phyloP scores from a whole-genome alignment of 345 rosid species.

The Litchi chinensis region DNA sequence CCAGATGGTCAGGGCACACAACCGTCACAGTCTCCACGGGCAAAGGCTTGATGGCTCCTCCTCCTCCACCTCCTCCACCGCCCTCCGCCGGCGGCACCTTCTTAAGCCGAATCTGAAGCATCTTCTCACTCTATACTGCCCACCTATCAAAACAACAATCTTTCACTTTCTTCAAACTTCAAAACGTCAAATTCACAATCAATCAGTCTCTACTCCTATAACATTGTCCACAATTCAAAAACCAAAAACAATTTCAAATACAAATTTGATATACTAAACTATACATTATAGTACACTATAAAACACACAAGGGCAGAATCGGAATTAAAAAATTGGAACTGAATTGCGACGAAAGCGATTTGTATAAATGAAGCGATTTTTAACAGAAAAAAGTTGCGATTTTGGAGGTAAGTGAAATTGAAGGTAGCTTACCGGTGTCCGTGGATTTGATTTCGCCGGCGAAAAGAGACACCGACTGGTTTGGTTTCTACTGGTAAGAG shows the following conservation, averaged over 20 bases:
- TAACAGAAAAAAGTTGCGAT: too few species aligned
- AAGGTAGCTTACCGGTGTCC: background rate
- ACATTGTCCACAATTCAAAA: background rate
- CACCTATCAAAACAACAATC: background rate
- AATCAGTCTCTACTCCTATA: background rate
- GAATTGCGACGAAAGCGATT: too few species aligned
- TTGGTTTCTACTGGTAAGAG: background rate
- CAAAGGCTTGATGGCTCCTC: slow-evolving; percentile 46
- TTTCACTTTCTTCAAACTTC: slow-evolving; percentile 6
- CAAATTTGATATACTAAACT: too few species aligned
- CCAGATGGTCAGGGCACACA: slow-evolving; percentile 93
- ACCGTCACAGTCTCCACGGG: slow-evolving; percentile 83
- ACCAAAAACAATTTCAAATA: too few species aligned
- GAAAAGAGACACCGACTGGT: too few species aligned
- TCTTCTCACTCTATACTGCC: slow-evolving; percentile 21
- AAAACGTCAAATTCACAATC: background rate
- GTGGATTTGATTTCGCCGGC: background rate
- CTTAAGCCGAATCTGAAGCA: slow-evolving; percentile 86
- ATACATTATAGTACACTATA: too few species aligned
- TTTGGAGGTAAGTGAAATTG: too few species aligned
- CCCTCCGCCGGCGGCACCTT: slow-evolving; percentile 60
- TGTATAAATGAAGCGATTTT: too few species aligned
- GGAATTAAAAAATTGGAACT: too few species aligned
- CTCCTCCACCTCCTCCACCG: slow-evolving; percentile 36
- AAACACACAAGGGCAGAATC: too few species aligned